Base-by-base conservation (phyloP, 495 filamentous ascomycete species). In the Aspergillus bridgeri region DNA sequence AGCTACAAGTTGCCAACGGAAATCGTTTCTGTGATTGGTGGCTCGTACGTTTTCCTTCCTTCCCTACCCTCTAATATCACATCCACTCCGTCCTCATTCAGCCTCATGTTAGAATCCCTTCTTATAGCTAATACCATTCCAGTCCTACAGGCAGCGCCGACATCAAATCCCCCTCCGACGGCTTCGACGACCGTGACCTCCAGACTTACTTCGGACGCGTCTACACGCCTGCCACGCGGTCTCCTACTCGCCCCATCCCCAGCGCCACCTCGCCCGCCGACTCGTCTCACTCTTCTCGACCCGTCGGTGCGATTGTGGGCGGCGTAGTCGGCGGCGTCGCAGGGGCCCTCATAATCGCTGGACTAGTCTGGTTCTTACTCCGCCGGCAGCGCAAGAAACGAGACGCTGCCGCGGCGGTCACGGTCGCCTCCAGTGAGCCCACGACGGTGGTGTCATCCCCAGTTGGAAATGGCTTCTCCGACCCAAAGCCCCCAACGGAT, bases 271-370 rank as follows among this genome's bases (percentile, higher is more conserved):
- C 25, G 8, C 11, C 19, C 4, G 27, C 22, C 42, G 42, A 22
- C 6, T 23, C 46, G 0, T 50, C 46, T 0, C 6, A 7, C 23
- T 20, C 45, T 3, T 47, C 42, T 0, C 38, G 22, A 11, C 43
- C 48, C 17, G 58, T 56, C 21, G 58, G 58, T 0, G 53, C 53
- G 5, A 60, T 60, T 3, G 58, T 53, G 0, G 58, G 58, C 13
- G 58, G 47, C 4, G 53, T 56, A 3, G 17, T 60, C 3, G 58
- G 58, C 23, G 53, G 58, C 18, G 47, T 60, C 0, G 25, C 44
- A 13, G 58, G 53, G 1, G 23, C 38, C 1, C 18, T 21, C 18
- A 20, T 47, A n/a, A 47, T 47, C 18, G 11, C 13, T 1, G 45
- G 9, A 2, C 7, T 38, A 2, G 33, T 38, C 13, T 38, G 33